Evolutionary conservation across 2,329 filamentous ascomycete species (phyloP).

Genomic region (Colletotrichum caudatum): DNA sequence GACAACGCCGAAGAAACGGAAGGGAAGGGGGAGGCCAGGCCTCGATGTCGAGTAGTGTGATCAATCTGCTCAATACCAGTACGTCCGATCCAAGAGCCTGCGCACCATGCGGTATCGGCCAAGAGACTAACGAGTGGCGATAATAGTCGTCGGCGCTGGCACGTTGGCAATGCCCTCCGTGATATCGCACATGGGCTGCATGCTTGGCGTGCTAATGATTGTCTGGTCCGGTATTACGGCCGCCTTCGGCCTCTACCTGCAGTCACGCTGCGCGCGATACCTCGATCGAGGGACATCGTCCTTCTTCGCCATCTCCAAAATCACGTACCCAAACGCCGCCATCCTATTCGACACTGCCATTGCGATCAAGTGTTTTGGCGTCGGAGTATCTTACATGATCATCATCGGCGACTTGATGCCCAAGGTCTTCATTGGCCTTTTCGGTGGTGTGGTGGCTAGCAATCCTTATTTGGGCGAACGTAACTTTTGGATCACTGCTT

Average conservation of each 20-base stretch:
- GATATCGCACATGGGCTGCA: slow-evolving; percentile 94
- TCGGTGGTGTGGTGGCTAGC: slow-evolving; percentile 67
- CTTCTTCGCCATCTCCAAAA: slow-evolving; percentile 96
- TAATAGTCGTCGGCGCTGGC: slow-evolving; percentile 87
- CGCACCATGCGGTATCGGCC: background rate
- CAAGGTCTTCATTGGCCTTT: slow-evolving; percentile 87
- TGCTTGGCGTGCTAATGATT: slow-evolving; percentile 85
- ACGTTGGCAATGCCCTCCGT: slow-evolving; percentile 96
- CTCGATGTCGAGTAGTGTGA: slow-evolving; percentile 88
- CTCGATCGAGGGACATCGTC: slow-evolving; percentile 89
- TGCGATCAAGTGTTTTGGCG: slow-evolving; percentile 97
- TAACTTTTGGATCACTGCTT: slow-evolving; percentile 97
- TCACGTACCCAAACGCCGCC: slow-evolving; percentile 96
- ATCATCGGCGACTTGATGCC: slow-evolving; percentile 99
- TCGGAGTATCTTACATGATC: slow-evolving; percentile 96
- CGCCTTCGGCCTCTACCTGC: slow-evolving; percentile 94
- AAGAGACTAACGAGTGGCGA: slow-evolving; percentile 36
- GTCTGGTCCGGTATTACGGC: slow-evolving; percentile 91
- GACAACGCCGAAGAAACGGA: slow-evolving; percentile 71
- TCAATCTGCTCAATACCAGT: slow-evolving; percentile 98
- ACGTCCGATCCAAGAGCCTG: slow-evolving; percentile 49
- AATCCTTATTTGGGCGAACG: slow-evolving; percentile 85
- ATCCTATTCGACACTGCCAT: slow-evolving; percentile 97
- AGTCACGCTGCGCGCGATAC: slow-evolving; percentile 92
- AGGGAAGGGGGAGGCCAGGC: slow-evolving; percentile 86